phyloP scores from a whole-genome alignment of 768 basidiomycete species.

The Piloderma croceum region DNA sequence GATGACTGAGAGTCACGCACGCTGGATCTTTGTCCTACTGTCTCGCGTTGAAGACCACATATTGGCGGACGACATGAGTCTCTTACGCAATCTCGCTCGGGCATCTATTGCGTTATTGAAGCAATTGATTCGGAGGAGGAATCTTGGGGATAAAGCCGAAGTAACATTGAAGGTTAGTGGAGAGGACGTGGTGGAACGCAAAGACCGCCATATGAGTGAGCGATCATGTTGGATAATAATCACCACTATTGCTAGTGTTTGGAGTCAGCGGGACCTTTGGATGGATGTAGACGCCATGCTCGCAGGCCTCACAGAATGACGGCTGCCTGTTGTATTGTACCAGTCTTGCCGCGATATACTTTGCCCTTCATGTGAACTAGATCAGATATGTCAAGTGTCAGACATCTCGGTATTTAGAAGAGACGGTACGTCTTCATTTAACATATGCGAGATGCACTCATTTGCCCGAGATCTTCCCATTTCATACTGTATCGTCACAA shows the following conservation, averaged over 20 bases:
- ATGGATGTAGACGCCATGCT: slow-evolving; percentile 61
- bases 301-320: slow-evolving; percentile 1
- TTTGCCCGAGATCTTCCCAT: too few species aligned
- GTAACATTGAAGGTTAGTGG: slow-evolving; percentile 2
- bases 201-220: slow-evolving; percentile 26
- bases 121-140: slow-evolving; percentile 19
- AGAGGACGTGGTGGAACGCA: neutral
- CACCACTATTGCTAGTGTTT: slow-evolving; percentile 54
- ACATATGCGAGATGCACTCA: too few species aligned
- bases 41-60: slow-evolving; percentile 63
- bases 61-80: slow-evolving; percentile 70
- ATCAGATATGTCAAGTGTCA: too few species aligned
- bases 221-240: slow-evolving; percentile 73
- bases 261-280: slow-evolving; percentile 83
- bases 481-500: too few species aligned
- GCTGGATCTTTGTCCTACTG: slow-evolving; percentile 76
- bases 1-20: slow-evolving; percentile 54
- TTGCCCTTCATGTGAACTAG: too few species aligned
- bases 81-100: slow-evolving; percentile 70
- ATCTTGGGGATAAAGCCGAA: slow-evolving; percentile 4
- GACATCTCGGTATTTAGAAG: too few species aligned
- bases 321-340: neutral
- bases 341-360: neutral
- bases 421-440: too few species aligned
- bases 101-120: slow-evolving; percentile 56